Evolutionary conservation across 495 filamentous ascomycete species (phyloP).

Genomic region (Aspergillus panamensis): DNA sequence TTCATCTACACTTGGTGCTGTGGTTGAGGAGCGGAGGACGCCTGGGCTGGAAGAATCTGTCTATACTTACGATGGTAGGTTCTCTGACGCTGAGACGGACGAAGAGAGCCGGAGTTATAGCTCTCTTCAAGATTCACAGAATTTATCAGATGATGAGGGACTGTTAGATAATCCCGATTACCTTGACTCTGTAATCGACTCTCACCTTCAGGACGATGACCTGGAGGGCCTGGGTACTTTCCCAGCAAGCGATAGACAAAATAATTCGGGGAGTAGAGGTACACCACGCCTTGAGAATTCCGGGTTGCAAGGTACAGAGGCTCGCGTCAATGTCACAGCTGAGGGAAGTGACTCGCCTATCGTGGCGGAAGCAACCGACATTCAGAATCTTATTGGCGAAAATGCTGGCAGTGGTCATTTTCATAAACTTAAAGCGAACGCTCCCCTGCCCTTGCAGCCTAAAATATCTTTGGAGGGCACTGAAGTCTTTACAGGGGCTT

Average conservation of each 20-base stretch:
- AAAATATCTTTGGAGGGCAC: not conserved
- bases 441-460: not conserved
- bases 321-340: not conserved
- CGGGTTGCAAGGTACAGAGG: constrained; percentile 1
- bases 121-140: constrained; percentile 32
- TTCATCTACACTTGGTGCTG: not conserved
- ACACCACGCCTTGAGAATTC: constrained; percentile 20
- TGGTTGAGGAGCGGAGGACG: not conserved
- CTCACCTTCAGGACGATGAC: constrained; percentile 43
- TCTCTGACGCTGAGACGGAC: constrained; percentile 44
- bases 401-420: constrained; percentile 1
- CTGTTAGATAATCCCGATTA: constrained; percentile 47
- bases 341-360: not conserved
- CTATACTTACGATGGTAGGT: constrained; percentile 41
- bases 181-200: constrained; percentile 47
- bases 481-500: not conserved
- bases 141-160: constrained; percentile 33
- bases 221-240: constrained; percentile 24
- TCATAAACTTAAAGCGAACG: not conserved
- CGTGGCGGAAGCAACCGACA: not conserved
- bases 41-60: constrained; percentile 31
- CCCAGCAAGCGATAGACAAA: constrained; percentile 3
- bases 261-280: constrained; percentile 11
- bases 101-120: constrained; percentile 26
- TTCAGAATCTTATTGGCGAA: constrained; percentile 2